Conservation (phyloP, 2,329 filamentous ascomycete genomes). For the Alternaria metachromatica region DNA sequence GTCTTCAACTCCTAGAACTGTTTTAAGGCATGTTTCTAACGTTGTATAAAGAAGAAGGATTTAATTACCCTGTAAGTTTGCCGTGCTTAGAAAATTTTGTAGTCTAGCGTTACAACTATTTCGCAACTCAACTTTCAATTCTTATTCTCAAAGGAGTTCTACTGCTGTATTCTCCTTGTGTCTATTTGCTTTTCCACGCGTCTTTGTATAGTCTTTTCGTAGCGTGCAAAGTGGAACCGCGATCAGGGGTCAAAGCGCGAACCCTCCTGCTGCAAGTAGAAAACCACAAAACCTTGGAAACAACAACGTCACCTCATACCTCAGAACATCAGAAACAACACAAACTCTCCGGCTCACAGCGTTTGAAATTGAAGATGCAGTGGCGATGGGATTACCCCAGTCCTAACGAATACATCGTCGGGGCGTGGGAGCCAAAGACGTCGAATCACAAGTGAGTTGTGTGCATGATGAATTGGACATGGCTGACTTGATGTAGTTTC, state of each 20-base stretch:
- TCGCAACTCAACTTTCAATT: not conserved
- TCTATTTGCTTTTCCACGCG: not conserved
- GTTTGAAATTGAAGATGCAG: constrained; percentile 20
- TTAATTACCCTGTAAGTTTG: not conserved
- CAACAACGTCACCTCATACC: not conserved
- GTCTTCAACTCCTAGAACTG: not conserved
- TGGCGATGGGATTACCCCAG: constrained; percentile 35
- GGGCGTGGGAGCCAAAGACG: constrained; percentile 36
- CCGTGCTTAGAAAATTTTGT: not conserved
- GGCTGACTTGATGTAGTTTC: constrained; percentile 36
- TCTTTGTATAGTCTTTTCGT: not conserved
- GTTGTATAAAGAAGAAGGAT: not conserved
- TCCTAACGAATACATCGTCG: constrained; percentile 20
- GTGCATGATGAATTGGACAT: constrained; percentile 3
- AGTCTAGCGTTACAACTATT: not conserved
- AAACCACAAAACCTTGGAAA: not conserved
- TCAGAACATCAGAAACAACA: not conserved
- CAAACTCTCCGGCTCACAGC: not conserved
- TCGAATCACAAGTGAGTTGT: constrained; percentile 47
- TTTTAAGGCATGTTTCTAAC: fast-evolving
- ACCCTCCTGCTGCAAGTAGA: not conserved
- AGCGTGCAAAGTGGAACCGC: not conserved
- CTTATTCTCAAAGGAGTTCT: not conserved
- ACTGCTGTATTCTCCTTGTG: not conserved
- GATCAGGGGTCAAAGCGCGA: not conserved